phyloP scores from a whole-genome alignment of 345 rosid species.

The Bruguiera gymnorhiza region DNA sequence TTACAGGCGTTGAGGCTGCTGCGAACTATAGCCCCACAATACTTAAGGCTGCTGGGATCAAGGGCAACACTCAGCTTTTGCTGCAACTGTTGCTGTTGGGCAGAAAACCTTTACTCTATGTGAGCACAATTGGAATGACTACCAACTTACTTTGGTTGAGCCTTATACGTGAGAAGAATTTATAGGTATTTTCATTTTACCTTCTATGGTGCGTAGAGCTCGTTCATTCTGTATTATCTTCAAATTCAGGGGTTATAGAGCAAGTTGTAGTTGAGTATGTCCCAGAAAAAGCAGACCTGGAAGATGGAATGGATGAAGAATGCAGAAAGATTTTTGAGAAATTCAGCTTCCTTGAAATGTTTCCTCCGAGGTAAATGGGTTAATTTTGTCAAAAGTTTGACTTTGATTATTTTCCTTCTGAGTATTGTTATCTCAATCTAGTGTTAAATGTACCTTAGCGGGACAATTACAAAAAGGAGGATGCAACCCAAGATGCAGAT shows the following conservation, averaged over 20 bases:
- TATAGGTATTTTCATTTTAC: neutral
- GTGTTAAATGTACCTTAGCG: slow-evolving; percentile 21
- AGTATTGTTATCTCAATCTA: neutral
- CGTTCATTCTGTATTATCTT: neutral
- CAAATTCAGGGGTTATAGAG: slow-evolving; percentile 43
- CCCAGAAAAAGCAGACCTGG: slow-evolving; percentile 81
- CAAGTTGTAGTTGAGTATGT: slow-evolving; percentile 81
- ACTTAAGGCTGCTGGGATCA: slow-evolving; percentile 25
- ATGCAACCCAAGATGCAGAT: slow-evolving; percentile 56
- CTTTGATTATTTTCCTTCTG: neutral
- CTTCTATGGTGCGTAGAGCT: neutral
- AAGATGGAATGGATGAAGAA: slow-evolving; percentile 76
- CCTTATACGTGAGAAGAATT: neutral
- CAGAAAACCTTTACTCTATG: slow-evolving; percentile 23
- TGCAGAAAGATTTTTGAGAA: slow-evolving; percentile 76
- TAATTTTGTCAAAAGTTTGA: neutral
- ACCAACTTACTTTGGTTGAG: slow-evolving; percentile 14
- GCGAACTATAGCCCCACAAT: slow-evolving; percentile 30
- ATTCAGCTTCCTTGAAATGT: slow-evolving; percentile 58
- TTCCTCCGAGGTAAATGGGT: slow-evolving; percentile 53
- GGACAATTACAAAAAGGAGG: slow-evolving; percentile 66
- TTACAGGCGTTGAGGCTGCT: slow-evolving; percentile 27
- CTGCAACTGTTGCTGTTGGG: slow-evolving; percentile 29
- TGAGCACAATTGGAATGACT: slow-evolving; percentile 27
- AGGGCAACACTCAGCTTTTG: slow-evolving; percentile 20